Base-by-base conservation (phyloP, 1,284 basidiomycete genomes). In the Agroathelia rolfsii region DNA sequence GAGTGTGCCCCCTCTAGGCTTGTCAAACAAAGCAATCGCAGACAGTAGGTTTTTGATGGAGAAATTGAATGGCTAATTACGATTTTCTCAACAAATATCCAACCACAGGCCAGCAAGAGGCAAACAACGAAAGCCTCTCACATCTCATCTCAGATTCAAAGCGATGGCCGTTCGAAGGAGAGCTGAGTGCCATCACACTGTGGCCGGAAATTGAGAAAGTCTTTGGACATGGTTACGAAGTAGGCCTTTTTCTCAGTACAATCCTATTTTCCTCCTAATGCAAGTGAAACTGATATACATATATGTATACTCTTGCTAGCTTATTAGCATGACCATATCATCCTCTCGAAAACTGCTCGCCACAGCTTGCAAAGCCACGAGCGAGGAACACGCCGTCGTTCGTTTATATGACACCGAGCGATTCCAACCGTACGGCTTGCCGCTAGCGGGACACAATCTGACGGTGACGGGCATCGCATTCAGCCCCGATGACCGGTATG, bases 161-260 rank as follows among this genome's bases (percentile, higher is more conserved):
- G n/a, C 61, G 80, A 37, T 69, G 79, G 3, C 77, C 88, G 0
- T 86, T 86, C 42, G 84, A 90, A 52, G 78, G 82, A 28, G 77
- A 87, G 54, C 68, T 98, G 1, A 78, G 86, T 0, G 72, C 78
- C 0, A 70, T 75, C 9, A 97, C 94, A 0, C 69, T 98, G 0
- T 99, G 95, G 95, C 94, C 94, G 0, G 95, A 98, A 58, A 64
- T 81, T 1, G 94, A 98, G 50, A 99, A 98, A 54, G 65, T 99
- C 2, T 99, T 96, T 53, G 95, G 94, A 1, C 95, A 98, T 56
- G 92, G 92, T 20, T 97, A 96, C 51, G 95, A 98, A 69, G 83
- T 89, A 42, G 37, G 51, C 43, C 15, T 25, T 13, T n/a, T n/a
- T n/a, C n/a, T n/a, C n/a, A n/a, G n/a, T n/a, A n/a, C n/a, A n/a